Conservation (phyloP, 2,329 filamentous ascomycete species). For the Fusarium sp. region DNA sequence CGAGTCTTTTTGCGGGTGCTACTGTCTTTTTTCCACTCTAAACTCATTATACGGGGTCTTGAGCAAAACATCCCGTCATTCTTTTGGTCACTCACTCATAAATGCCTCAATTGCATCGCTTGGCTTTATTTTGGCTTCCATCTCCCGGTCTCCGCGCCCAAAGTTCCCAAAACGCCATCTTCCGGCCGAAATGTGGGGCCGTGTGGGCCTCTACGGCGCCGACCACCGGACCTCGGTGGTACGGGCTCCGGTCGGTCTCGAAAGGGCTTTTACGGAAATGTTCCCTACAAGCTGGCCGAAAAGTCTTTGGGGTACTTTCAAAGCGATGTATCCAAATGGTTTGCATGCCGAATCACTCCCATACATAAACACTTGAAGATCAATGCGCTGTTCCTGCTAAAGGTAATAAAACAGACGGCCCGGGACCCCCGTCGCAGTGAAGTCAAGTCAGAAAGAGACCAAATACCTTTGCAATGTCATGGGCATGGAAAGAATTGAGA, state of each 20-base stretch:
- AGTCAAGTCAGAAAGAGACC: neutral
- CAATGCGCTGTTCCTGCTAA: neutral
- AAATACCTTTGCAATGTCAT: neutral
- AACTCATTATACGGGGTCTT: neutral
- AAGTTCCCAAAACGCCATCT: neutral
- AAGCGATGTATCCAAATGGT: neutral
- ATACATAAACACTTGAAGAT: neutral
- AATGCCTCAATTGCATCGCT: neutral
- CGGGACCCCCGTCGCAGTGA: neutral
- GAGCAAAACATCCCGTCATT: neutral
- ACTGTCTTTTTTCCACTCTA: neutral
- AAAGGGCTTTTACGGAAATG: neutral
- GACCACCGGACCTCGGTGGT: neutral
- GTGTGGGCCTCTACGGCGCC: neutral
- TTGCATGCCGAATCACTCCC: neutral
- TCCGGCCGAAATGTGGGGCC: neutral
- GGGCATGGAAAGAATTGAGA: neutral
- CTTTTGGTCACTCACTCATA: neutral
- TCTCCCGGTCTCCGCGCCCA: neutral
- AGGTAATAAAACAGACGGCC: neutral
- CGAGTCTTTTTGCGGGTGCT: neutral
- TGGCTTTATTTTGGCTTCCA: neutral
- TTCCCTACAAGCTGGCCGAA: neutral
- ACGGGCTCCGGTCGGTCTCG: neutral
- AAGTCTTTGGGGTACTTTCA: neutral